Evolutionary conservation across 495 filamentous ascomycete species (phyloP), one percentile per base, ranked within the genome.

Genomic region (Copromyces sp.): DNA sequence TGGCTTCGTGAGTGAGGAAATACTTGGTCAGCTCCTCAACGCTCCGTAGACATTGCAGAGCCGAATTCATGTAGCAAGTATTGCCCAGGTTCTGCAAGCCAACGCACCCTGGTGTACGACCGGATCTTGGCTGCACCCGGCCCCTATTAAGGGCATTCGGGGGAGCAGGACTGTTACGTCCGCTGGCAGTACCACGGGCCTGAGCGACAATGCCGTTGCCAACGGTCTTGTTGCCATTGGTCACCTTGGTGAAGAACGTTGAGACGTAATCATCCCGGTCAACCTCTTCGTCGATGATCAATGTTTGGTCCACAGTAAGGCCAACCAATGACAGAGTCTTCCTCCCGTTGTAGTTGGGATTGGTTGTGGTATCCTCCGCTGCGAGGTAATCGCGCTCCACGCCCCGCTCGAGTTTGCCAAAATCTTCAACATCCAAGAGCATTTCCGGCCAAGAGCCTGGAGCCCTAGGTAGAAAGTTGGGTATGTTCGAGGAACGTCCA

Each of bases 41-140:
- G 74, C 91, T 94, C 41, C 94, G 89, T 45, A 99, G 86, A 78
- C 95, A 98, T 79, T 99, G 95, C 69, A 98, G 82, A 29, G 96
- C 95, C 17, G 95, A 97, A 81, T 98, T 98, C 93, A 98, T 97
- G 81, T 98, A 99, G 82, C 95, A 99, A 0, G 95, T 98, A 76
- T 99, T 99, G 20, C 95, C 95, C 37, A 98, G 82, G 77, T 99
- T 99, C 70, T 87, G 89, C 65, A 99, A 82, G 39, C 95, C 95
- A 59, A 93, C 92, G 38, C 87, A 90, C 17, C 94, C 94, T 39
- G 87, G 82, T 14, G 87, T 86, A 69, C 90, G 88, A 2, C 90
- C 91, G 16, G 82, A 76, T 72, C 82, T 87, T 72, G 86, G 86
- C 72, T 89, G 87, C 3, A 88, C 82, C 68, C 92, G 85, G 70